Evolutionary conservation across 306 rosid genomes (phyloP), one percentile per base, ranked within the genome.

Genomic region (Quercus cerris): DNA sequence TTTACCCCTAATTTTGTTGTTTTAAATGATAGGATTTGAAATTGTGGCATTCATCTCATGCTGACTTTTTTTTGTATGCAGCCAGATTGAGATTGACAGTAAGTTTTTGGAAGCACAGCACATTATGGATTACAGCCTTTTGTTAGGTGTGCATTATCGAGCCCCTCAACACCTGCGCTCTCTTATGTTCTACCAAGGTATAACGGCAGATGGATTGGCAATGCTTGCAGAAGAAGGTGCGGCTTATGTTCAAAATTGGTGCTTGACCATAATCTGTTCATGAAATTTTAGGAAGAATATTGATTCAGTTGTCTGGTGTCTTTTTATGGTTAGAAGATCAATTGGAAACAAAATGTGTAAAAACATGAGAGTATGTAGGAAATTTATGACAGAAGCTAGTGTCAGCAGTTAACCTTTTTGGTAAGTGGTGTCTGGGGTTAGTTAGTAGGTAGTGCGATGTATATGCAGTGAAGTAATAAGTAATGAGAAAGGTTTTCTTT

Each of bases 51-150:
- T 13, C 52, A 33, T 35, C 51, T 19, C 15, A 68, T 19, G 54
- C 52, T 33, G 25, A 25, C 72, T 56, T 71, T 68, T 46, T 49
- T 49, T 49, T 49, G 4, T 49, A 59, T 82, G 77, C 91, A 95
- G 99, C 80, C 99, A 95, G 85, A 93, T 93, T 78, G 97, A 91
- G 86, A 93, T 80, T 74, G 99, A 95, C 82, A 93, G 98, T 75
- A 90, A 87, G 81, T 95, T 95, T 79, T 84, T 95, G 83, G 98
- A 95, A 86, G 90, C 85, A 74, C 97, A 95, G 84, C 87, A 85
- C 84, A 95, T 95, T 70, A 95, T 95, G 99, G 99, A 95, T 80
- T 95, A 95, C 78, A 95, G 99, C 87, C 97, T 95, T 72, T 91
- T 95, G 76, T 88, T 95, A 52, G 99, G 99, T 56, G 99, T 95